Percentiles rank a stretch among this genome's conserved stretches.
Evolutionary conservation across 345 rosid genomes (phyloP).

Genomic region (Syzygium oleosum): DNA sequence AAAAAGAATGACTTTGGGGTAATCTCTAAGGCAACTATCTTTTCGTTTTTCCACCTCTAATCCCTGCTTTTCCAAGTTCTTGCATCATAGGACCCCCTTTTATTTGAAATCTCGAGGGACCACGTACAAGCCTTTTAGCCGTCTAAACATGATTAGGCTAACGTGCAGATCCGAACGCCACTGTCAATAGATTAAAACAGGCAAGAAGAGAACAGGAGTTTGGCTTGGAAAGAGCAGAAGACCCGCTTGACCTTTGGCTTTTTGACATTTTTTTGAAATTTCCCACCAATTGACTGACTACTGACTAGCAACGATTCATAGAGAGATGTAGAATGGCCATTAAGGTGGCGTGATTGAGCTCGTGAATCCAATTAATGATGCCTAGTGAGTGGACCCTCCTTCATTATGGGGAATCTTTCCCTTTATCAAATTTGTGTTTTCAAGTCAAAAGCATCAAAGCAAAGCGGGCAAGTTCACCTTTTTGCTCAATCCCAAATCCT

Average conservation of each 20-base stretch:
- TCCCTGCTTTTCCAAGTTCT: background rate
- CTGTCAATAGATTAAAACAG: background rate
- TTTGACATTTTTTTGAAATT: background rate
- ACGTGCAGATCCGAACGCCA: background rate
- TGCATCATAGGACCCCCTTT: background rate
- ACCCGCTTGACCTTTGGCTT: background rate
- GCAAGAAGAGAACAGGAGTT: background rate
- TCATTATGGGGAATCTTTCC: background rate
- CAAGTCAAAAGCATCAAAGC: background rate
- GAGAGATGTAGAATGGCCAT: background rate
- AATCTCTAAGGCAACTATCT: background rate
- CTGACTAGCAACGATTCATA: background rate
- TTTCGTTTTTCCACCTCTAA: background rate
- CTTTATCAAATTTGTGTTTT: background rate
- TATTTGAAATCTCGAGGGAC: background rate
- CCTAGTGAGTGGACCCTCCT: background rate
- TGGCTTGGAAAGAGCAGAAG: background rate
- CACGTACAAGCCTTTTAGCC: background rate
- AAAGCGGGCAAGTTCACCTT: background rate
- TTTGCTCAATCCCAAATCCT: background rate
- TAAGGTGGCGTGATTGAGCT: background rate
- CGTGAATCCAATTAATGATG: background rate
- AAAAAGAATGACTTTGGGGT: background rate
- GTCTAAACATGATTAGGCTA: background rate
- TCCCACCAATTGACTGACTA: background rate